Conservation (phyloP, 371 early-diverging fungal genomes). For the Globomyces sp. region DNA sequence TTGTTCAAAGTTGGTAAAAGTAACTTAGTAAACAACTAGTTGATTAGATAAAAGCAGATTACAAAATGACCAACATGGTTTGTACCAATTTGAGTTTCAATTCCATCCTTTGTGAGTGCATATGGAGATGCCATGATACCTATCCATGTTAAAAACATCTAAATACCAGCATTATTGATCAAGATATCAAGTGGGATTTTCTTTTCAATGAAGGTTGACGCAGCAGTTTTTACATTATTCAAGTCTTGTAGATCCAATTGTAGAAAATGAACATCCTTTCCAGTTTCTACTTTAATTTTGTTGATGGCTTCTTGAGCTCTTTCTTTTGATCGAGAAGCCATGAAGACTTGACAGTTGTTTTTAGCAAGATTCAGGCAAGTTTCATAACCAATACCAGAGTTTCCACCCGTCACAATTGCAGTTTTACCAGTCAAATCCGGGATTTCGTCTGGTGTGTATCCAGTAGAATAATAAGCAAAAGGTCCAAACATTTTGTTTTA, state of each 20-base stretch:
- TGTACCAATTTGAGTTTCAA: constrained; percentile 75
- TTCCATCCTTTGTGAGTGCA: constrained; percentile 62
- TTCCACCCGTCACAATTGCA: constrained; percentile 36
- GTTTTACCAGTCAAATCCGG: constrained; percentile 27
- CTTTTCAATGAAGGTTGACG: constrained; percentile 17
- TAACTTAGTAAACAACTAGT: constrained; percentile 26
- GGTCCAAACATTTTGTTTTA: too few relatives aligned
- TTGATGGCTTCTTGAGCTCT: constrained; percentile 22
- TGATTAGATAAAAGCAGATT: too few relatives aligned
- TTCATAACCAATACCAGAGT: constrained; percentile 36
- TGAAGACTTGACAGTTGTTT: constrained; percentile 29
- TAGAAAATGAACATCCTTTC: constrained; percentile 10
- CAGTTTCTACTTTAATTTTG: constrained; percentile 16
- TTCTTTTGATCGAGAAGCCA: constrained; percentile 19
- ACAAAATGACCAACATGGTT: constrained; percentile 67
- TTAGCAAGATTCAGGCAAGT: constrained; percentile 22
- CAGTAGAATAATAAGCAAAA: too few relatives aligned
- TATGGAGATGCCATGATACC: constrained; percentile 73
- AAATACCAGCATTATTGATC: constrained; percentile 27
- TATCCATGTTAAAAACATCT: neutral
- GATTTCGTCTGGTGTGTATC: constrained; percentile 11
- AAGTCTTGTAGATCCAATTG: constrained; percentile 19
- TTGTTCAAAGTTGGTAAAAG: constrained; percentile 21
- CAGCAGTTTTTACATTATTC: constrained; percentile 21
- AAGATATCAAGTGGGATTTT: constrained; percentile 26